A percentile compares a stretch with the other conserved stretches of the same genome.
Evolutionary conservation across 345 rosid genomes (phyloP).

Genomic region (Brassica nigra): DNA sequence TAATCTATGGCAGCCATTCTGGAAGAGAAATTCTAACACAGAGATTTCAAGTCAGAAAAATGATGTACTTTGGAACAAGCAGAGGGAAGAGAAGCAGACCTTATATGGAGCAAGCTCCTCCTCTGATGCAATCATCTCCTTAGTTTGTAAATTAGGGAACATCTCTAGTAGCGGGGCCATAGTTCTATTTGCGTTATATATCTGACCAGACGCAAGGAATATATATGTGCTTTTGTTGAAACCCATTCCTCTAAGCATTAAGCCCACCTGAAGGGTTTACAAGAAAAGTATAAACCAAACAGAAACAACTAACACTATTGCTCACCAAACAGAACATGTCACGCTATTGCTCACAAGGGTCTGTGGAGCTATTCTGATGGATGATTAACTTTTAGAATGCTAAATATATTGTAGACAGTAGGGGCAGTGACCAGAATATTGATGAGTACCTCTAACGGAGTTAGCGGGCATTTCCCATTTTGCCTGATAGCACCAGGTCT

Average conservation of each 20-base stretch:
- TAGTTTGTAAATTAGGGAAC: conserved; percentile 93
- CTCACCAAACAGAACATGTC: conserved; percentile 12
- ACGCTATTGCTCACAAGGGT: conserved; percentile 8
- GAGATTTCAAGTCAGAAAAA: conserved; percentile 41
- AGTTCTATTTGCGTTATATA: conserved; percentile 82
- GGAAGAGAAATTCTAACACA: conserved; percentile 84
- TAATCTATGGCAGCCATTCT: conserved; percentile 99
- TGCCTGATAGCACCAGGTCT: conserved; percentile 96
- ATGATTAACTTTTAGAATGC: conserved; percentile 13
- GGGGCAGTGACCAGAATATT: conserved; percentile 10
- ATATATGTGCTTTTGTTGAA: conserved; percentile 82
- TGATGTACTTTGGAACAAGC: not conserved
- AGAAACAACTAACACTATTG: conserved; percentile 3
- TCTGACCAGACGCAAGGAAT: conserved; percentile 92
- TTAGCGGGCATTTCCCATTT: conserved; percentile 95
- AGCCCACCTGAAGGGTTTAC: conserved; percentile 66
- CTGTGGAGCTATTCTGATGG: conserved; percentile 14
- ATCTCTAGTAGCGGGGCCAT: conserved; percentile 94
- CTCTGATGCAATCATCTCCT: conserved; percentile 81
- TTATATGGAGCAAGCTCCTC: conserved; percentile 86
- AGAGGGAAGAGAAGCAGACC: conserved; percentile 47
- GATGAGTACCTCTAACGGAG: conserved; percentile 86
- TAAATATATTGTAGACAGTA: conserved; percentile 1
- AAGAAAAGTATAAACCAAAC: conserved; percentile 25
- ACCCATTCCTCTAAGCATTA: conserved; percentile 99